Evolutionary conservation across 1,139 yeast species (phyloP), one percentile per base, ranked within the genome.

Genomic region (Yamadazyma dushanensis): DNA sequence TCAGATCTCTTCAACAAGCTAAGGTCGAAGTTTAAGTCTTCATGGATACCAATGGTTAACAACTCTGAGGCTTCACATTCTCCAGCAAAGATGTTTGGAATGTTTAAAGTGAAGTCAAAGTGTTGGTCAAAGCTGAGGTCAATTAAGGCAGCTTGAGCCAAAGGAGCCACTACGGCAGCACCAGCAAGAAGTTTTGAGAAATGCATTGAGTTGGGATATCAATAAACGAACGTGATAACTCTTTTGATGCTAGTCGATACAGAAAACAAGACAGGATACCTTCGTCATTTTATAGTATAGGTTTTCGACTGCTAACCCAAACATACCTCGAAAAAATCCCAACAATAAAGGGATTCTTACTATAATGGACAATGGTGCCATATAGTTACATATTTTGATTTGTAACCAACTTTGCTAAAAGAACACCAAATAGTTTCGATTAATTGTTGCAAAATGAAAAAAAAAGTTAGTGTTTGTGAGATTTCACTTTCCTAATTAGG

Each of bases 101-200:
- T 26, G 18, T 38, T 33, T n/a, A 43, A 17, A 11, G 47, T 31
- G 28, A 46, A 45, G 29, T 46, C 50, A 36, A 43, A 41, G 26
- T 37, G 33, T 25, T 39, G 37, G 18, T 38, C 38, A 33, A 45
- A 42, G 31, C 41, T 35, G 22, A 29, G 31, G 15, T 35, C 37
- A 18, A 40, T 16, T 10, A 36, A 35, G 4, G 31, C 14, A 24
- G 49, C 46, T 22, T 45, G 32, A 32, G 41, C 42, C 28, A 45
- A 28, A 8, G 48, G 31, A 11, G 50, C 45, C n/a, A 40, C 36
- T 15, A 25, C n/a, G 13, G 45, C 35, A 25, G 43, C 39, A 34
- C 43, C 43, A 22, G 44, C 26, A 17, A 44, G 31, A 37, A 40
- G 35, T 31, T 38, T 45, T 18, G 45, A 36, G 29, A 42, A 41